Evolutionary conservation across 2,329 filamentous ascomycete species (phyloP).

Genomic region (Dendryphion nanum): DNA sequence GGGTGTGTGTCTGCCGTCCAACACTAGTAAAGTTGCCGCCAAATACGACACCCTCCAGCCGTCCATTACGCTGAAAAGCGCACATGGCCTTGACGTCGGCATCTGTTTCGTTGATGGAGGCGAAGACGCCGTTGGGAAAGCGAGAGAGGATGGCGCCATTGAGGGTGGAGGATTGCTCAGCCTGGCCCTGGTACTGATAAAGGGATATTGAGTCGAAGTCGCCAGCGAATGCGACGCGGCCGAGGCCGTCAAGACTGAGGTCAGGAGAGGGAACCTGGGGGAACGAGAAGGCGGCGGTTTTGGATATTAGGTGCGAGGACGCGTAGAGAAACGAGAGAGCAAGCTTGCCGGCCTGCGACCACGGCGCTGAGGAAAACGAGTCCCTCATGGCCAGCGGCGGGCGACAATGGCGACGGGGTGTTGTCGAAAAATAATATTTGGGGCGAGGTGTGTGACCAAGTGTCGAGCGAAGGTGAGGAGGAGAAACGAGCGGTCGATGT

Average conservation of each 20-base stretch:
- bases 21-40: conserved; percentile 96
- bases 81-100: conserved; percentile 89
- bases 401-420: conserved; percentile 19
- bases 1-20: conserved; percentile 70
- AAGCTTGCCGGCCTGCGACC: conserved; percentile 37
- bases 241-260: conserved; percentile 75
- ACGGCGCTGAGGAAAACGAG: conserved; percentile 36
- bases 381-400: conserved; percentile 36
- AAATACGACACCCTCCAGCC: conserved; percentile 72
- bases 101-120: conserved; percentile 72
- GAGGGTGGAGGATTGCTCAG: conserved; percentile 61
- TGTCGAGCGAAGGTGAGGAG: neutral
- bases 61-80: conserved; percentile 67
- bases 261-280: conserved; percentile 64
- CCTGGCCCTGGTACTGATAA: conserved; percentile 82
- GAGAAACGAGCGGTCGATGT: neutral
- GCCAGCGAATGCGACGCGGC: conserved; percentile 80
- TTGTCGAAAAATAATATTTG: too few species aligned
- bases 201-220: conserved; percentile 90
- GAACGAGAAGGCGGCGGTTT: conserved; percentile 48
- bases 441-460: too few species aligned
- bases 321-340: conserved; percentile 35
- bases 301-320: conserved; percentile 15
- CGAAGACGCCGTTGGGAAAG: conserved; percentile 82
- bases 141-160: conserved; percentile 80